Percentiles rank a stretch among this genome's conserved stretches.
phyloP scores from a whole-genome alignment of 495 filamentous ascomycete species.

The Hypoxylon fuscum region DNA sequence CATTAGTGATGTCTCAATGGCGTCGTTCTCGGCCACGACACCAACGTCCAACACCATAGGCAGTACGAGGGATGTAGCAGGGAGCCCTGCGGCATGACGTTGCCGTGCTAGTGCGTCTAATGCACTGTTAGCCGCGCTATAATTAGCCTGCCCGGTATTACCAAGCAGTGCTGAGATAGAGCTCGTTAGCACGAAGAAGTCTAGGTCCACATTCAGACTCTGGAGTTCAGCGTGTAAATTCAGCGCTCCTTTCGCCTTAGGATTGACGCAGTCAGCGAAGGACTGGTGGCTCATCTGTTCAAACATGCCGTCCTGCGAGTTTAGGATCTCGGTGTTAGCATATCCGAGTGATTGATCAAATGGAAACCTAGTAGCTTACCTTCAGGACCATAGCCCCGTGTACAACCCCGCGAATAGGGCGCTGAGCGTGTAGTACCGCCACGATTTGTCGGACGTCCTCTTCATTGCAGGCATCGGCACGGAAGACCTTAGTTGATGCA shows the following conservation, averaged over 20 bases:
- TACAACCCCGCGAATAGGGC: slow-evolving; percentile 49
- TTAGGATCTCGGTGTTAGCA: background rate
- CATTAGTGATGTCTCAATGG: slow-evolving; percentile 31
- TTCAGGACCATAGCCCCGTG: slow-evolving; percentile 52
- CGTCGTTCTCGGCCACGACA: slow-evolving; percentile 45
- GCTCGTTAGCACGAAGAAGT: slow-evolving; percentile 67
- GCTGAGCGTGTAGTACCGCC: slow-evolving; percentile 21
- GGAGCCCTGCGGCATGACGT: slow-evolving; percentile 46
- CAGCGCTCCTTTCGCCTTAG: slow-evolving; percentile 55
- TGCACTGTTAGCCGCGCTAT: slow-evolving; percentile 67
- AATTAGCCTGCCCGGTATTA: slow-evolving; percentile 62
- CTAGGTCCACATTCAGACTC: slow-evolving; percentile 48
- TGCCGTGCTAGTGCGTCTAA: slow-evolving; percentile 55
- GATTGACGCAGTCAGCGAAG: slow-evolving; percentile 38
- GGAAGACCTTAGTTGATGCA: slow-evolving; percentile 37
- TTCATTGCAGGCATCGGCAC: slow-evolving; percentile 44
- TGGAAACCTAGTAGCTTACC: slow-evolving; percentile 19
- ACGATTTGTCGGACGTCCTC: slow-evolving; percentile 27
- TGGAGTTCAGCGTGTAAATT: slow-evolving; percentile 49
- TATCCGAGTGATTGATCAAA: background rate
- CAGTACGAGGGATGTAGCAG: slow-evolving; percentile 52
- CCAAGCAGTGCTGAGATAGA: slow-evolving; percentile 62
- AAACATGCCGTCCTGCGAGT: slow-evolving; percentile 32
- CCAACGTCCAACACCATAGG: slow-evolving; percentile 53
- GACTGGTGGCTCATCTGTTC: slow-evolving; percentile 31